Evolutionary conservation across 2,329 filamentous ascomycete species (phyloP).

Genomic region (Xylariales sp.): DNA sequence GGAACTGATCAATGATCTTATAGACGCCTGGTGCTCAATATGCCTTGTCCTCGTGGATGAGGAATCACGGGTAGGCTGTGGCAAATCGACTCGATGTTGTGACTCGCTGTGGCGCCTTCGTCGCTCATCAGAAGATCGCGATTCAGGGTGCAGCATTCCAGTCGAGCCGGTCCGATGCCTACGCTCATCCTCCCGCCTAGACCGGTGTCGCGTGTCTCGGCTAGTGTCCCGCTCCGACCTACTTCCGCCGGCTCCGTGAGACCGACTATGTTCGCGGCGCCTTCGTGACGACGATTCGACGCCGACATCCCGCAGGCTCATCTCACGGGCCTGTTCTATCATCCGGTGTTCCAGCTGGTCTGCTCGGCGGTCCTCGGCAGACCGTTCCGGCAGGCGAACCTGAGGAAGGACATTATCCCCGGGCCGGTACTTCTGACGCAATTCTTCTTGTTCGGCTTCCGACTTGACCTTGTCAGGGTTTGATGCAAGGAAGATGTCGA

Average conservation of each 20-base stretch:
- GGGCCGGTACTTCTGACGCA: conserved; percentile 79
- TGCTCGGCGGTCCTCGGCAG: conserved; percentile 62
- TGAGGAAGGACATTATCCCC: conserved; percentile 84
- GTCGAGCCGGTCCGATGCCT: conserved; percentile 49
- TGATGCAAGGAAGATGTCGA: conserved; percentile 87
- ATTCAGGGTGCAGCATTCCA: conserved; percentile 55
- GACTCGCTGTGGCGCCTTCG: conserved; percentile 59
- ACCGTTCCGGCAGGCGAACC: conserved; percentile 62
- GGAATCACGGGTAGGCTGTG: conserved; percentile 55
- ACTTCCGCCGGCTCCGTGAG: conserved; percentile 46
- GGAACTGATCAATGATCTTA: conserved; percentile 84
- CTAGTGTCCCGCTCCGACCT: conserved; percentile 50
- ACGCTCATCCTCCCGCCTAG: conserved; percentile 48
- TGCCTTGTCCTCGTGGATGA: conserved; percentile 62
- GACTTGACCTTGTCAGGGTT: conserved; percentile 81
- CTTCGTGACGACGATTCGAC: conserved; percentile 55
- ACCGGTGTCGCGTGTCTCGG: conserved; percentile 45
- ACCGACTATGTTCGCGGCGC: conserved; percentile 47
- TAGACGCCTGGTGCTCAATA: conserved; percentile 88
- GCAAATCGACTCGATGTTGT: conserved; percentile 56
- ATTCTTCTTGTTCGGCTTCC: conserved; percentile 78
- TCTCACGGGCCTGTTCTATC: conserved; percentile 75
- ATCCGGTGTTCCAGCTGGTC: conserved; percentile 77
- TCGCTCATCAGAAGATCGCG: conserved; percentile 50
- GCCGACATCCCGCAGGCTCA: conserved; percentile 77